Base-by-base conservation (phyloP, 192 early-diverging fungal genomes). In the Coemansia asiatica region DNA sequence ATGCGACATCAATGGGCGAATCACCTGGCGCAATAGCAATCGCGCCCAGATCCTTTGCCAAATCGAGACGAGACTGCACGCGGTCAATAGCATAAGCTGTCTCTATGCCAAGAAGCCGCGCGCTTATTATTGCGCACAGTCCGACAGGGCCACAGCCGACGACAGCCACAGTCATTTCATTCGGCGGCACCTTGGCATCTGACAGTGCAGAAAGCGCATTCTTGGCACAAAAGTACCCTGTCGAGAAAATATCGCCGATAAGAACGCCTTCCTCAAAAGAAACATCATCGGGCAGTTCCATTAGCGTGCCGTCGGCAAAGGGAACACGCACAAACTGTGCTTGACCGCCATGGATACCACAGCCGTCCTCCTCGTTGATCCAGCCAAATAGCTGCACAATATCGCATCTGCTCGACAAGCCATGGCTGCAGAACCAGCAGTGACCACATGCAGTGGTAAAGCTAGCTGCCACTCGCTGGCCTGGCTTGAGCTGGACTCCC, bases 81-180 rank as follows among this genome's bases (percentile, higher is more conserved):
- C 69, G 65, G 54, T 85, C 84, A 21, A 83, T 59, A 0, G 78
- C 82, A 60, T 68, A 81, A 2, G 83, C 38, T 9, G 51, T 66
- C n/a, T 70, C 75, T 21, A 70, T 63, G 0, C 81, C 81, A 6
- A 83, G 72, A 36, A 61, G 48, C 22, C 38, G 60, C 4, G 83
- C 73, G 19, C 75, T 67, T 22, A 81, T 63, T 50, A 85, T 66
- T 6, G 84, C 74, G 49, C 83, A 76, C 49, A 83, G 64, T 0
- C 84, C 86, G 18, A 87, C 86, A 3, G 86, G 86, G 18, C 86
- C 86, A 29, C 84, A 83, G 6, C 86, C 86, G 12, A 87, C 63
- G 7, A 87, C 71, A 13, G 79, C 78, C 19, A 81, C 68, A 13
- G 74, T 63, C 13, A 80, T 66, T 27, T 72, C 63, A 10, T 49